A percentile compares a stretch with the other conserved stretches of the same genome.
Conservation (phyloP, 2,329 filamentous ascomycete genomes). For the Aphanoascus verrucosus region DNA sequence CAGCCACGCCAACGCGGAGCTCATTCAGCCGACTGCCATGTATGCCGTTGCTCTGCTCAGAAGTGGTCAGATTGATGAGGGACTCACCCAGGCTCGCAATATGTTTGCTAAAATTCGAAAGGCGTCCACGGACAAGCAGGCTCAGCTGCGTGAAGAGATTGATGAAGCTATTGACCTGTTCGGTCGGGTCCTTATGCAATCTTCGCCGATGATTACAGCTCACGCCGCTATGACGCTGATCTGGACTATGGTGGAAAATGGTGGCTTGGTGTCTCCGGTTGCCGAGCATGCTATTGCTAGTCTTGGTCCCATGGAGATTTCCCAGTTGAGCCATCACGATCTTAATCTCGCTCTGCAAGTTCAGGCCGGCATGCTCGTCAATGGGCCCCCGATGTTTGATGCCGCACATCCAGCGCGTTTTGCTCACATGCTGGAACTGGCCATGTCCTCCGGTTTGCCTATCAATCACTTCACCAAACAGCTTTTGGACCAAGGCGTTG, state of each 20-base stretch:
- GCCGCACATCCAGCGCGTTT: slow-evolving; percentile 51
- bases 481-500: slow-evolving; percentile 49
- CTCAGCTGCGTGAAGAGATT: slow-evolving; percentile 60
- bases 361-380: slow-evolving; percentile 42
- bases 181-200: slow-evolving; percentile 46
- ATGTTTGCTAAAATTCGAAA: slow-evolving; percentile 80
- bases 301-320: slow-evolving; percentile 49
- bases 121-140: slow-evolving; percentile 40
- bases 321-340: slow-evolving; percentile 41
- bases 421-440: slow-evolving; percentile 50
- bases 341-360: slow-evolving; percentile 52
- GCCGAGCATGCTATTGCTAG: slow-evolving; percentile 51
- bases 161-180: slow-evolving; percentile 73
- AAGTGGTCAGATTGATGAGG: slow-evolving; percentile 73
- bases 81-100: slow-evolving; percentile 62
- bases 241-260: slow-evolving; percentile 56
- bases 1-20: slow-evolving; percentile 49
- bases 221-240: slow-evolving; percentile 49
- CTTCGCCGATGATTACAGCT: slow-evolving; percentile 42
- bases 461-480: slow-evolving; percentile 47
- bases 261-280: slow-evolving; percentile 49
- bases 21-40: slow-evolving; percentile 85
- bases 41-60: slow-evolving; percentile 80
- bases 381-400: slow-evolving; percentile 37
- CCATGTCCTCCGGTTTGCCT: slow-evolving; percentile 43